Percentiles rank a stretch among this genome's conserved stretches.
These are phyloP conservation scores for Tuber aestivum DNA, from an alignment of 495 filamentous ascomycete species.

Conservation along the genomic window DNA sequence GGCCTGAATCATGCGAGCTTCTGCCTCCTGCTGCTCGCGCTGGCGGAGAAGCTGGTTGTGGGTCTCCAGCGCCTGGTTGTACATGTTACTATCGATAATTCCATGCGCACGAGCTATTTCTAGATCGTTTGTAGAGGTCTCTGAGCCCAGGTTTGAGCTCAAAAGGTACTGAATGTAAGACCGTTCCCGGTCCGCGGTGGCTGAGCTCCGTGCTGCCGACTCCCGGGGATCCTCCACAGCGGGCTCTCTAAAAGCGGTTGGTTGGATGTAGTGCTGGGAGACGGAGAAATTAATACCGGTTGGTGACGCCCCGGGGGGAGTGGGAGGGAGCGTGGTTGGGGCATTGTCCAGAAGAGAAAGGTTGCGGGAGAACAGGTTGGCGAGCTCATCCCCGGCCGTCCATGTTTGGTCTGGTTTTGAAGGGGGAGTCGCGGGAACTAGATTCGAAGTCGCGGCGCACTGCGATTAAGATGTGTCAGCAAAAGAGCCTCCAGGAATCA, in stretches of 20 bases:
- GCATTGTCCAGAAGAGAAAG: slow-evolving; percentile 48
- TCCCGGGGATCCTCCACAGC: neutral
- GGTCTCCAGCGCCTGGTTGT: slow-evolving; percentile 15
- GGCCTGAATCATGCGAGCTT: slow-evolving; percentile 3
- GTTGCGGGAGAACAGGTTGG: slow-evolving; percentile 60
- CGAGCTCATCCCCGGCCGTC: slow-evolving; percentile 53
- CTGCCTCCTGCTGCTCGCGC: slow-evolving; percentile 14
- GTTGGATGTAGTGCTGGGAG: slow-evolving; percentile 68
- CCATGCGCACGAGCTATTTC: slow-evolving; percentile 38
- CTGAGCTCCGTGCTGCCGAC: neutral
- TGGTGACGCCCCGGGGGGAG: slow-evolving; percentile 25
- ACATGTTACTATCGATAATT: slow-evolving; percentile 26
- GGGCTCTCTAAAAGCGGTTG: slow-evolving; percentile 9
- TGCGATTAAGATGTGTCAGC: slow-evolving; percentile 15
- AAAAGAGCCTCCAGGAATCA: neutral
- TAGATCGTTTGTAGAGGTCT: slow-evolving; percentile 28
- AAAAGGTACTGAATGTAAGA: slow-evolving; percentile 39
- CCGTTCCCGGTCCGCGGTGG: slow-evolving; percentile 16
- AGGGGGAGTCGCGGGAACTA: slow-evolving; percentile 35
- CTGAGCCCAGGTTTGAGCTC: slow-evolving; percentile 32
- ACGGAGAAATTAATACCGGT: slow-evolving; percentile 57
- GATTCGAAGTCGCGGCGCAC: slow-evolving; percentile 34
- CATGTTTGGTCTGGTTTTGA: slow-evolving; percentile 21
- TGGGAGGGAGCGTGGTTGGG: neutral
- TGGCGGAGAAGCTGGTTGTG: slow-evolving; percentile 25